Evolutionary conservation across 139 green algal genomes (phyloP).

Genomic region (Chlamydomonas applanata): DNA sequence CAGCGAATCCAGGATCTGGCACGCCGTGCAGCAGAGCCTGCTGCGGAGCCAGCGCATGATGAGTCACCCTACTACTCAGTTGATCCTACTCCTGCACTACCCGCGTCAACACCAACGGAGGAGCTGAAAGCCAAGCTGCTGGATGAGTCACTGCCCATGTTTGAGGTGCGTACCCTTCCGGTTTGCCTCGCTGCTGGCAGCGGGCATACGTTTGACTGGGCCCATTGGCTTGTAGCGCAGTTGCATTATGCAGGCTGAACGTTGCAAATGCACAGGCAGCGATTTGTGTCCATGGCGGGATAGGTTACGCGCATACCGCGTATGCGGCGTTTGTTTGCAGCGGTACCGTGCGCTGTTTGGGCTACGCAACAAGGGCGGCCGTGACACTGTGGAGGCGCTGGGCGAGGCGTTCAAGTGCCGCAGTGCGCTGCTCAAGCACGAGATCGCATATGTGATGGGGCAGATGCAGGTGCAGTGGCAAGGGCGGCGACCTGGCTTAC

Average conservation of each 20-base stretch:
- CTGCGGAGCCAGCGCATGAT: slow-evolving; percentile 18
- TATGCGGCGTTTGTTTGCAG: slow-evolving; percentile 7
- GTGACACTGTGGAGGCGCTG: slow-evolving; percentile 74
- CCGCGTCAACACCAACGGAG: slow-evolving; percentile 46
- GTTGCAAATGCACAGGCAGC: not conserved
- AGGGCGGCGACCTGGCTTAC: not conserved
- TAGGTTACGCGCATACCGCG: not conserved
- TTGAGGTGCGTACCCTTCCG: slow-evolving; percentile 64
- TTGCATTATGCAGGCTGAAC: not conserved
- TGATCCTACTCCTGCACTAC: slow-evolving; percentile 88
- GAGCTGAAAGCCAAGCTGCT: slow-evolving; percentile 66
- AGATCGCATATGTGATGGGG: slow-evolving; percentile 96
- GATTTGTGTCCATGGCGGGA: not conserved
- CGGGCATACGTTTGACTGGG: too few species aligned
- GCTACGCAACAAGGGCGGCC: slow-evolving; percentile 86
- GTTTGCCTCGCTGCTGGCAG: not conserved
- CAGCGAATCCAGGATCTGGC: slow-evolving; percentile 75
- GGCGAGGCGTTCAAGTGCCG: slow-evolving; percentile 49
- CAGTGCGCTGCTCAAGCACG: slow-evolving; percentile 89
- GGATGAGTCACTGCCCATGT: slow-evolving; percentile 77
- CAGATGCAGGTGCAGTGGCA: slow-evolving; percentile 69
- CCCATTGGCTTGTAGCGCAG: not conserved
- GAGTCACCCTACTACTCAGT: slow-evolving; percentile 83
- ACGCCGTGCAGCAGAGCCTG: slow-evolving; percentile 1
- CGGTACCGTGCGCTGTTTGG: slow-evolving; percentile 95